phyloP scores from a whole-genome alignment of 352 stramenopile genomes.

The Phytophthora constricta region DNA sequence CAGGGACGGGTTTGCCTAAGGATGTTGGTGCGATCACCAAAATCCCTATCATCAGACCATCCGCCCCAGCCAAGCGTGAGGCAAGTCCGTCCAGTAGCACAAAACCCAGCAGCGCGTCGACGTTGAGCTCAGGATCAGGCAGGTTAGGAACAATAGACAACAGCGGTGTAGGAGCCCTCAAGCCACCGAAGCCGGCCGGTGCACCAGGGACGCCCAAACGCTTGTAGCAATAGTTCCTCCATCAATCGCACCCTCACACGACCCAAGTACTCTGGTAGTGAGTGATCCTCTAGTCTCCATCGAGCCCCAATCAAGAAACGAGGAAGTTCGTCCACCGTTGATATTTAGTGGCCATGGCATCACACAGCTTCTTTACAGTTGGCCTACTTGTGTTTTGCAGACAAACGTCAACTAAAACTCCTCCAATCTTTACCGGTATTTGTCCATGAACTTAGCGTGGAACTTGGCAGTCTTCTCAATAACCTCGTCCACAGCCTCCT shows the following conservation, averaged over 20 bases:
- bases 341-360: neutral
- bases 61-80: constrained; percentile 72
- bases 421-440: constrained; percentile 91
- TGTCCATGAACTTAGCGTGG: constrained; percentile 94
- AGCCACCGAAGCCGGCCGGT: constrained; percentile 29
- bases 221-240: constrained; percentile 12
- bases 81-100: constrained; percentile 60
- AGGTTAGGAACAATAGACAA: constrained; percentile 49
- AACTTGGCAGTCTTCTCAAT: constrained; percentile 95
- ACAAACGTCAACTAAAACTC: too few relatives aligned
- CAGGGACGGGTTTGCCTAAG: constrained; percentile 49
- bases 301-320: too few relatives aligned
- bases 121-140: constrained; percentile 25
- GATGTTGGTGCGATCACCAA: constrained; percentile 63
- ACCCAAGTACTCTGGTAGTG: neutral
- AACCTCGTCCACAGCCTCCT: constrained; percentile 95
- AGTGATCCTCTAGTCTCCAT: too few relatives aligned
- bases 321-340: neutral
- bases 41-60: constrained; percentile 77
- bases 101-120: constrained; percentile 46
- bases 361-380: constrained; percentile 3
- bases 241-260: neutral
- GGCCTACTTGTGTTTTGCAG: constrained; percentile 1
- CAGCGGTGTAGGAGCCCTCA: constrained; percentile 19
- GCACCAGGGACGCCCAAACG: constrained; percentile 32